phyloP scores from a whole-genome alignment of 2,329 filamentous ascomycete genomes.

The Fusarium tanahbumbuense region DNA sequence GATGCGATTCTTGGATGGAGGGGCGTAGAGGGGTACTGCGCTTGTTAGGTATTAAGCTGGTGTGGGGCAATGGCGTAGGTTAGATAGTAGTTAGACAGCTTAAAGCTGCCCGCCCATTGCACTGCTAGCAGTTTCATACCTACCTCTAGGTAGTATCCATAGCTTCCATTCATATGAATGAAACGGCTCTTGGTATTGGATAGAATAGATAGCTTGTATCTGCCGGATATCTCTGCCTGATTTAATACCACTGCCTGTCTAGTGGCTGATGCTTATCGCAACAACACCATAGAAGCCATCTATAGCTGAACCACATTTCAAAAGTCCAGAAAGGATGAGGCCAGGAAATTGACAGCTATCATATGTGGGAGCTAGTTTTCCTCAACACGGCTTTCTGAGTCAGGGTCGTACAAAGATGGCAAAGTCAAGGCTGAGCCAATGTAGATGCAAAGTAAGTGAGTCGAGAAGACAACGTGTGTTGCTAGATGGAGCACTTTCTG shows the following conservation, averaged over 20 bases:
- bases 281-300: neutral
- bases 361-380: neutral
- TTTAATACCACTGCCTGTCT: neutral
- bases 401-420: neutral
- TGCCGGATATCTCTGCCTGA: neutral
- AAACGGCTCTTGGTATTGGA: neutral
- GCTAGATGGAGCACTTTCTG: neutral
- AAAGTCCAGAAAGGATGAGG: neutral
- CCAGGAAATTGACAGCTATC: neutral
- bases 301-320: neutral
- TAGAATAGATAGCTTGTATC: neutral
- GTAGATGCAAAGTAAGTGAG: neutral
- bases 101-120: neutral
- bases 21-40: slow-evolving; percentile 8
- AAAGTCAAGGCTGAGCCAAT: slow-evolving; percentile 5
- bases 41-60: slow-evolving; percentile 21
- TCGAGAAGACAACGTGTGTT: neutral
- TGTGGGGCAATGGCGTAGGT: slow-evolving; percentile 28
- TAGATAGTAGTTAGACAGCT: neutral
- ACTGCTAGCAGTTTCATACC: slow-evolving; percentile 9
- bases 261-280: neutral
- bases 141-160: neutral
- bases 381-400: neutral
- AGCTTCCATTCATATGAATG: neutral
- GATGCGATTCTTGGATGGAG: slow-evolving; percentile 24